Conservation (phyloP, 441 rosid species). For the Populus hybrid region DNA sequence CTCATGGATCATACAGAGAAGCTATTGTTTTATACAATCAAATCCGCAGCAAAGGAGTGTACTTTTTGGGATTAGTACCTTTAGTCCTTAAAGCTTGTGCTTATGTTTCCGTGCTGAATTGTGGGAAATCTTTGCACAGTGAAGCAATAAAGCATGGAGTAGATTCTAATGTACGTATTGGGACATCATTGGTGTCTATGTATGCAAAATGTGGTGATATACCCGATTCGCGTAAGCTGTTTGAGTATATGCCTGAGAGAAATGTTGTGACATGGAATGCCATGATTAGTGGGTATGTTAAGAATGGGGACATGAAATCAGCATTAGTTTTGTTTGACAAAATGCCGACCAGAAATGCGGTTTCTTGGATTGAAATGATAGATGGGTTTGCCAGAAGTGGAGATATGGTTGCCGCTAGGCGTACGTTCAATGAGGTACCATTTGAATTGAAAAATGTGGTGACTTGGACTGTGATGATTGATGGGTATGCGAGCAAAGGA, state of each 20-base stretch:
- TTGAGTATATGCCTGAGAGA: slow-evolving; percentile 53
- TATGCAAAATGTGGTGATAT: slow-evolving; percentile 35
- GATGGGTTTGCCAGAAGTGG: slow-evolving; percentile 39
- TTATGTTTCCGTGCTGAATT: slow-evolving; percentile 22
- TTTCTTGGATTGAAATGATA: slow-evolving; percentile 48
- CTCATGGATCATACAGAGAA: slow-evolving; percentile 27
- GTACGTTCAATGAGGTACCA: too few relatives aligned
- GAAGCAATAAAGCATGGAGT: slow-evolving; percentile 51
- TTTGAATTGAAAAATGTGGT: slow-evolving; percentile 35
- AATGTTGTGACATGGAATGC: slow-evolving; percentile 66
- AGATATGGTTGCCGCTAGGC: slow-evolving; percentile 12
- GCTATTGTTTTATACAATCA: slow-evolving; percentile 30
- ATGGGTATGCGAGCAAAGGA: slow-evolving; percentile 40
- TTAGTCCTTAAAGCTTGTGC: slow-evolving; percentile 49
- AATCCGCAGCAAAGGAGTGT: slow-evolving; percentile 37
- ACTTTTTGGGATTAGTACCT: slow-evolving; percentile 44
- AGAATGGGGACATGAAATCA: slow-evolving; percentile 33
- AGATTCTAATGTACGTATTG: slow-evolving; percentile 37
- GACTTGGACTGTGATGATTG: slow-evolving; percentile 52
- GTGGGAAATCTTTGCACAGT: slow-evolving; percentile 44
- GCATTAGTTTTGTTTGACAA: slow-evolving; percentile 42
- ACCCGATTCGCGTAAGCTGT: slow-evolving; percentile 40
- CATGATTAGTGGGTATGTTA: slow-evolving; percentile 53
- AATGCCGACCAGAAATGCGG: slow-evolving; percentile 32
- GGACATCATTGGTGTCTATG: slow-evolving; percentile 52